phyloP scores from a whole-genome alignment of 257 asterid genomes.

The Leonotis leonurus region DNA sequence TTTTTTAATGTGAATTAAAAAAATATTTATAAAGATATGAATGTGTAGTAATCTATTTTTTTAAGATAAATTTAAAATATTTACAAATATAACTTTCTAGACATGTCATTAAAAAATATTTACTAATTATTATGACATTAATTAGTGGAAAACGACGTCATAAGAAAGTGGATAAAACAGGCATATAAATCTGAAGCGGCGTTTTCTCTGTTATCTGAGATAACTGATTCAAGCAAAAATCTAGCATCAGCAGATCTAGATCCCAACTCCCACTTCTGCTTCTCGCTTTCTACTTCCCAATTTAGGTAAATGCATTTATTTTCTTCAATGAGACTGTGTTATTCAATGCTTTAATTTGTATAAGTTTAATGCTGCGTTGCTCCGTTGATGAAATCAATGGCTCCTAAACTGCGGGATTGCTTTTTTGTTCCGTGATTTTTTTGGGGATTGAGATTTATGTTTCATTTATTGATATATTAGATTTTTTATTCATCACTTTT shows the following conservation, averaged over 20 bases:
- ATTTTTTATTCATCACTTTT: background rate
- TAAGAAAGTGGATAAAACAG: background rate
- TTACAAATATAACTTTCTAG: too few species aligned
- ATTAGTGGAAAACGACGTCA: constrained; percentile 15
- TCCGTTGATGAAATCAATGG: background rate
- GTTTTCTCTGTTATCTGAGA: constrained; percentile 1
- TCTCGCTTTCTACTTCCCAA: background rate
- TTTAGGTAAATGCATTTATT: constrained; percentile 12
- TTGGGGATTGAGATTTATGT: constrained; percentile 1
- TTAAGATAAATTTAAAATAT: too few species aligned
- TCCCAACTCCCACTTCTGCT: constrained; percentile 17
- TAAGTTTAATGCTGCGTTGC: background rate
- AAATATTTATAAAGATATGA: too few species aligned
- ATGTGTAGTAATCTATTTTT: too few species aligned
- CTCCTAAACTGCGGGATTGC: background rate
- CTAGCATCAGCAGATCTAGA: constrained; percentile 34
- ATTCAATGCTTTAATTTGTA: background rate
- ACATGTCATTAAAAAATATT: too few species aligned
- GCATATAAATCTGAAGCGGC: constrained; percentile 17
- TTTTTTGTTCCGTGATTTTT: background rate
- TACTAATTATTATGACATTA: background rate
- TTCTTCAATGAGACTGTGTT: background rate
- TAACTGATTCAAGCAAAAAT: constrained; percentile 12
- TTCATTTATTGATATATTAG: constrained; percentile 1
- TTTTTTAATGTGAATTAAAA: too few species aligned